Evolutionary conservation across 768 basidiomycete species (phyloP), one percentile per base, ranked within the genome.

Genomic region (Termitomyces sp.): DNA sequence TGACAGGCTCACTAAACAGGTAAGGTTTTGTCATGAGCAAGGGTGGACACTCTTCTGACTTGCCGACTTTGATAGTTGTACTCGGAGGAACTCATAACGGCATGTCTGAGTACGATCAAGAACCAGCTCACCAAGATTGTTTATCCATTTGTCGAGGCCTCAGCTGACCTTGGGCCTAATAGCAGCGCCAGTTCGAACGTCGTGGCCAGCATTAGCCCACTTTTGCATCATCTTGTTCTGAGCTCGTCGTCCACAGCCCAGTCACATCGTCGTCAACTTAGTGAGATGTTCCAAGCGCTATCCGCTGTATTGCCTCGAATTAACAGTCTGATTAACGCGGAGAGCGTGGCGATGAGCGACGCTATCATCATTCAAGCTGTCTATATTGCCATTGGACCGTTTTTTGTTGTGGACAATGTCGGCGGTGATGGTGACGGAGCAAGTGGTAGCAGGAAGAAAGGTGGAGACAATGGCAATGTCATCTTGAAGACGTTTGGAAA

Each of bases 361-460:
- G 72, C 85, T 0, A 91, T 98, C 64, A 90, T 98, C 66, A 97
- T 98, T 51, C 88, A 92, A 63, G 87, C 88, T 0, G 91, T 97
- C 4, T 98, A 96, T 71, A 88, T 98, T 52, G 85, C 94, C 4
- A 93, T 98, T 62, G 92, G 91, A 7, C 95, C 96, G 0, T 95
- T 98, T 70, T 98, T 98, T 67, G 85, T 93, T 5, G 84, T 85
- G n/a, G 92, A 93, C 42, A 75, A 78, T n/a, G 75, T 77, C 13
- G 75, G 78, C 0, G 76, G 71, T 4, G 87, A 88, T 33, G 74
- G 76, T 40, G 83, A 85, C 47, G 69, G 64, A 40, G 32, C 54
- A 26, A 30, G 57, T 39, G 43, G 51, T 66, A 70, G 59, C 62
- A 71, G 22, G 75, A 72, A 74, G 12, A 85, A 79, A 64, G 78